Evolutionary conservation across 2,329 filamentous ascomycete species (phyloP).

Genomic region (Scedosporium apiospermum): DNA sequence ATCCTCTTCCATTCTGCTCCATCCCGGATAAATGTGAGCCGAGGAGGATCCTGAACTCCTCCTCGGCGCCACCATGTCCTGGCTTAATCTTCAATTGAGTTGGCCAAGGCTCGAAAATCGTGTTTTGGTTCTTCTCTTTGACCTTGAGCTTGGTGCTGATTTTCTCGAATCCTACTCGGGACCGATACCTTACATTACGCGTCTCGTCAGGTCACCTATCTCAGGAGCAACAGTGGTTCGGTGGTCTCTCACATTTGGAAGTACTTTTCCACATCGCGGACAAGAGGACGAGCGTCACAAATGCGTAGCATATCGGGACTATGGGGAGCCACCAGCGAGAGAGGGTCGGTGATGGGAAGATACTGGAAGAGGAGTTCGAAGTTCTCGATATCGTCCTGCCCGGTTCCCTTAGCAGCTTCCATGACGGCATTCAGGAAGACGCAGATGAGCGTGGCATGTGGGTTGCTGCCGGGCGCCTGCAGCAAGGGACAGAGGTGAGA

Average conservation of each 20-base stretch:
- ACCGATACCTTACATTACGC: background rate
- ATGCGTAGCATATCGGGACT: background rate
- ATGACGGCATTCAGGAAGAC: background rate
- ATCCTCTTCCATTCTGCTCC: background rate
- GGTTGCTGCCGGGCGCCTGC: background rate
- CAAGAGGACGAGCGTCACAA: background rate
- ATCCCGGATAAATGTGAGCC: background rate
- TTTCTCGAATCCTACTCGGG: background rate
- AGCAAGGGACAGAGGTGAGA: background rate
- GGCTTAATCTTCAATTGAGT: background rate
- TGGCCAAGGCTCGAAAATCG: background rate
- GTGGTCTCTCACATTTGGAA: background rate
- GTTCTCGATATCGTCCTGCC: background rate
- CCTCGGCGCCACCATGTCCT: background rate
- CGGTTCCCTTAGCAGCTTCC: background rate
- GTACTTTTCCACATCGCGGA: background rate
- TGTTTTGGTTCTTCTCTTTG: constrained; percentile 12
- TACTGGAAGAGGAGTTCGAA: background rate
- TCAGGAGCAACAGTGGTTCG: background rate
- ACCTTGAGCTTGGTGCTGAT: constrained; percentile 19
- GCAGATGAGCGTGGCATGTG: background rate
- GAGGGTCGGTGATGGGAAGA: background rate
- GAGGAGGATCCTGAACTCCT: background rate
- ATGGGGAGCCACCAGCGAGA: background rate
- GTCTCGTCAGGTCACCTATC: background rate